These are phyloP conservation scores for Leccinum colubrinum DNA, from an alignment of 1,284 basidiomycete genomes.

Conservation along the genomic window DNA sequence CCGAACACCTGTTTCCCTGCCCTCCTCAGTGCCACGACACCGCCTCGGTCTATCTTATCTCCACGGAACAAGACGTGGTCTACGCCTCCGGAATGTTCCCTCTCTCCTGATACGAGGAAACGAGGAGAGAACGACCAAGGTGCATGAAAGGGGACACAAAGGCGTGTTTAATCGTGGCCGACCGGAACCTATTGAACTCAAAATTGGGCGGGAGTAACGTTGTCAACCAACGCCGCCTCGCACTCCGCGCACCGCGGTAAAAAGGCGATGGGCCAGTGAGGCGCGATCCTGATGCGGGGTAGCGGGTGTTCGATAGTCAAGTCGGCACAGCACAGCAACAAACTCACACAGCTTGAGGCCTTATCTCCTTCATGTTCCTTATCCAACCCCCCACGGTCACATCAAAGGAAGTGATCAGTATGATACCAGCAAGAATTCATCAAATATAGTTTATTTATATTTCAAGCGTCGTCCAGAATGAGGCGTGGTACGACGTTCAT, in stretches of 20 bases:
- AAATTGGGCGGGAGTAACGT: background rate
- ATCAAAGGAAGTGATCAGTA: conserved; percentile 1
- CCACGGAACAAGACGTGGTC: conserved; percentile 10
- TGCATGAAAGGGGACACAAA: background rate
- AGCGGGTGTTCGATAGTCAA: background rate
- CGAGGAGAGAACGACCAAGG: background rate
- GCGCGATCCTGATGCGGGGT: background rate
- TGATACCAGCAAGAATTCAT: background rate
- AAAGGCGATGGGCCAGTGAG: conserved; percentile 17
- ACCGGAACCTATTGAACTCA: background rate
- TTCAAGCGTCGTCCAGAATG: conserved; percentile 72
- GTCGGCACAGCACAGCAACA: conserved; percentile 10
- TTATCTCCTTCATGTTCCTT: conserved; percentile 1
- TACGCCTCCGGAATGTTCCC: background rate
- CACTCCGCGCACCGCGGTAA: conserved; percentile 11
- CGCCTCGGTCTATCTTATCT: conserved; percentile 13
- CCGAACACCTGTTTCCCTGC: background rate
- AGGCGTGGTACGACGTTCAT: conserved; percentile 92
- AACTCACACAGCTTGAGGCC: conserved; percentile 18
- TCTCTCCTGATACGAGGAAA: background rate
- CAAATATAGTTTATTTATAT: conserved; percentile 4
- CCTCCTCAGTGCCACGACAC: background rate
- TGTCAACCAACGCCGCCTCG: background rate
- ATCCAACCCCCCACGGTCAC: conserved; percentile 3
- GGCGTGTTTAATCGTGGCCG: background rate